These are phyloP conservation scores for Aspergillus hancockii DNA, from an alignment of 495 filamentous ascomycete genomes.

Conservation along the genomic window DNA sequence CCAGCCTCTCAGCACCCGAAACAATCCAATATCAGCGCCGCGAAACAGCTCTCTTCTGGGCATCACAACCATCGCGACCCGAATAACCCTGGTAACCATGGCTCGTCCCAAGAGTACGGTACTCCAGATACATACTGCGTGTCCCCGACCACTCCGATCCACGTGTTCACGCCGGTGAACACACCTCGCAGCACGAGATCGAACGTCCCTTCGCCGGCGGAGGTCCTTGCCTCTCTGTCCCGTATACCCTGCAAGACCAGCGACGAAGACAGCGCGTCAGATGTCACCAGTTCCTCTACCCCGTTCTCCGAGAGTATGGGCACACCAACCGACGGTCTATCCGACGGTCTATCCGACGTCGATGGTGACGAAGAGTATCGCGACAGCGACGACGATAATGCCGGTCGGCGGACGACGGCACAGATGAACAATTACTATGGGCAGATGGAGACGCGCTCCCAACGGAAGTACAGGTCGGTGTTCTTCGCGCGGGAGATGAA, in stretches of 20 bases:
- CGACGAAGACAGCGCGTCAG: constrained; percentile 6
- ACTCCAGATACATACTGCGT: constrained; percentile 26
- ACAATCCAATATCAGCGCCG: background rate
- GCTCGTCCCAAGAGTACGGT: constrained; percentile 28
- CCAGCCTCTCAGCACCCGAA: background rate
- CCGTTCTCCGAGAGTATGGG: background rate
- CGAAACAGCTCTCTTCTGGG: background rate
- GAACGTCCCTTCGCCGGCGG: constrained; percentile 3
- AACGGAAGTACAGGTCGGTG: background rate
- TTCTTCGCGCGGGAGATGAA: constrained; percentile 45
- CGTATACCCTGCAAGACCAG: background rate
- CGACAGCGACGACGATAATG: constrained; percentile 15
- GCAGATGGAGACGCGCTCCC: constrained; percentile 4
- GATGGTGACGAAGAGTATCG: constrained; percentile 24
- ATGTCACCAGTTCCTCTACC: constrained; percentile 11
- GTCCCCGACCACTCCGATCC: constrained; percentile 31
- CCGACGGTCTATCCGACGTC: background rate
- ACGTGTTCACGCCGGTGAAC: constrained; percentile 38
- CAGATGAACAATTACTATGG: constrained; percentile 2
- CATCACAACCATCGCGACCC: background rate
- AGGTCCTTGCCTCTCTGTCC: constrained; percentile 17
- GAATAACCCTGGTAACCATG: constrained; percentile 9
- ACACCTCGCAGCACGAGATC: constrained; percentile 27
- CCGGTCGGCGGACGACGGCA: background rate
- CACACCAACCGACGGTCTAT: constrained; percentile 2